These are phyloP conservation scores for Xeromyces bisporus DNA, from an alignment of 495 filamentous ascomycete species.

Conservation along the genomic window DNA sequence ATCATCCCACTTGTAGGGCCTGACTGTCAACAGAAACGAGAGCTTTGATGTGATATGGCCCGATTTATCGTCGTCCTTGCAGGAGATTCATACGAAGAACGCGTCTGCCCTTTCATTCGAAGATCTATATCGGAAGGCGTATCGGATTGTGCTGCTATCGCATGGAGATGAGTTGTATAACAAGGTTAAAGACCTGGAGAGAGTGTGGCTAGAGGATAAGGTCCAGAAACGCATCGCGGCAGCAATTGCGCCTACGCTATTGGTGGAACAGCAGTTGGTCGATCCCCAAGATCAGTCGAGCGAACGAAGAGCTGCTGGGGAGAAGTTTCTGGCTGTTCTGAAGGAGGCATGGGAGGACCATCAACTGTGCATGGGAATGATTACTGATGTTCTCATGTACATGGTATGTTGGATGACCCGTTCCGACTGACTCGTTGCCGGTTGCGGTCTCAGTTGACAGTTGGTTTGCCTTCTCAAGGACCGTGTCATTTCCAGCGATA, in stretches of 20 bases:
- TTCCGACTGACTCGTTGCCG: too few relatives aligned
- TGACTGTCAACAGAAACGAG: constrained; percentile 34
- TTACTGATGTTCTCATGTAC: constrained; percentile 95
- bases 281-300: constrained; percentile 39
- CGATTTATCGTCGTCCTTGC: constrained; percentile 52
- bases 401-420: constrained; percentile 39
- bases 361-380: constrained; percentile 88
- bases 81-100: constrained; percentile 82
- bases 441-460: background rate
- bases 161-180: constrained; percentile 74
- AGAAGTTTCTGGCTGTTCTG: constrained; percentile 62
- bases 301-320: constrained; percentile 64
- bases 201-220: constrained; percentile 53
- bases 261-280: constrained; percentile 24
- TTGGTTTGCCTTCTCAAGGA: constrained; percentile 31
- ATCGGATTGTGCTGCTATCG: constrained; percentile 82
- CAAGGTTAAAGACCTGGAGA: constrained; percentile 60
- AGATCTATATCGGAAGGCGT: constrained; percentile 87
- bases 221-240: constrained; percentile 46
- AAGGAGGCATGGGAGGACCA: constrained; percentile 76
- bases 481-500: constrained; percentile 56
- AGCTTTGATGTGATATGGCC: constrained; percentile 77
- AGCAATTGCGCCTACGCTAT: constrained; percentile 43
- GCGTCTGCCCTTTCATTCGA: constrained; percentile 86
- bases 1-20: constrained; percentile 31